phyloP scores from a whole-genome alignment of 176 grass and related monocot species.

The Oryza meyeriana region DNA sequence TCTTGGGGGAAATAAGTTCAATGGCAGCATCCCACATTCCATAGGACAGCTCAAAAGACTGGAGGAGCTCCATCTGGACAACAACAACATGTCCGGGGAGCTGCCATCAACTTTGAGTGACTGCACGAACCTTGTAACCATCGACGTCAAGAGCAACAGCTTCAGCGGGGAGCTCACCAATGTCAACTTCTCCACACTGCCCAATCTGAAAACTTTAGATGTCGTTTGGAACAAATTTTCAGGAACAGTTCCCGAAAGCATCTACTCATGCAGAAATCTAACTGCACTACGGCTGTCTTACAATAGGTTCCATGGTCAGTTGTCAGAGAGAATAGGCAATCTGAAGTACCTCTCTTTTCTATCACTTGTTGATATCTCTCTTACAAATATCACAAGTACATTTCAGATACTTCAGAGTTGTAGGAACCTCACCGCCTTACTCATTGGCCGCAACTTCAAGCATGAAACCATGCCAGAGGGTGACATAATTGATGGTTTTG shows the following conservation, averaged over 20 bases:
- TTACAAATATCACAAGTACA: constrained; percentile 35
- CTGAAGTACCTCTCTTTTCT: constrained; percentile 35
- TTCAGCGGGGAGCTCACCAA: constrained; percentile 34
- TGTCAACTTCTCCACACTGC: constrained; percentile 42
- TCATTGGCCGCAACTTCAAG: constrained; percentile 27
- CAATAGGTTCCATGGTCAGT: background rate
- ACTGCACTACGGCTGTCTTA: constrained; percentile 16
- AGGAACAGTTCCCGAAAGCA: constrained; percentile 44
- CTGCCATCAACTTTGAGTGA: constrained; percentile 32
- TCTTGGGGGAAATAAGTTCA: constrained; percentile 25
- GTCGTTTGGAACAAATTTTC: constrained; percentile 31
- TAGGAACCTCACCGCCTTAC: constrained; percentile 36
- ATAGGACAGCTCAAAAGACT: constrained; percentile 33
- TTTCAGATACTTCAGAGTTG: constrained; percentile 29
- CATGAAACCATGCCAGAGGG: constrained; percentile 34
- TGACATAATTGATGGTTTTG: background rate
- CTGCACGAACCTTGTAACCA: constrained; percentile 26
- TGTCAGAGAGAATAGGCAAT: constrained; percentile 31
- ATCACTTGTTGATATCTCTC: constrained; percentile 11
- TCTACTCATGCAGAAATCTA: constrained; percentile 44
- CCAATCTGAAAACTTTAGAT: constrained; percentile 38
- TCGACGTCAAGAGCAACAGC: constrained; percentile 41
- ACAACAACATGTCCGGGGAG: constrained; percentile 37
- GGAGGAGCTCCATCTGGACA: constrained; percentile 19
- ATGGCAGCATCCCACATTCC: constrained; percentile 24